Evolutionary conservation across 495 filamentous ascomycete species (phyloP), one percentile per base, ranked within the genome.

Genomic region (Trichocladium antarcticum): DNA sequence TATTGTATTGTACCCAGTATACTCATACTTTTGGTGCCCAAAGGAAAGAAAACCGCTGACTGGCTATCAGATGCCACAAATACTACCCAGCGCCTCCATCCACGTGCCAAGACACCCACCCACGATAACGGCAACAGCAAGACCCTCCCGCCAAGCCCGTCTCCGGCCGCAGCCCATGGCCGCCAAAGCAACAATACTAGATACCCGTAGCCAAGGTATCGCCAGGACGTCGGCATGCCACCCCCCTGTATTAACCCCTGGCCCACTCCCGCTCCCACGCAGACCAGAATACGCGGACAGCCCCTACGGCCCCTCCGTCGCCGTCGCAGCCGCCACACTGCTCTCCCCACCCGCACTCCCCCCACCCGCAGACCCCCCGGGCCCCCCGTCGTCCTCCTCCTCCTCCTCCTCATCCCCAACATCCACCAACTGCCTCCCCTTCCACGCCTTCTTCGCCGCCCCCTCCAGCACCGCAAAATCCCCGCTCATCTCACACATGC

Each of bases 401-500:
- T 51, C 54, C 17, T 55, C 56, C 7, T 56, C 61, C 7, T 58
- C 56, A 10, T 55, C 63, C 29, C 56, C 60, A 0, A 63, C 57
- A 53, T 72, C 68, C 37, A 73, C 64, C 36, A 73, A 60, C 50
- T 54, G 54, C 49, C 64, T 72, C 5, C 60, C 63, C 37, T 70
- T 65, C 59, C 63, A 73, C 20, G 71, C 71, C 61, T 82, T 84
- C 72, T 84, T 90, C 3, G 92, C 89, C 22, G 81, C 80, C 47
- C 79, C 79, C 37, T 77, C 54, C 42, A 99, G 67, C 15, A 59
- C 60, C 0, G 86, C 87, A 56, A 92, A 72, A 51, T 97, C 89
- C 0, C 89, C 92, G 61, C 85, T 95, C 69, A 81, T 95, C 62
- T 94, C 87, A 57, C 92, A 99, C 92, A 99, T 97, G 42, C 81